Conservation (phyloP, 768 basidiomycete species). For the Lenzites betulinus region DNA sequence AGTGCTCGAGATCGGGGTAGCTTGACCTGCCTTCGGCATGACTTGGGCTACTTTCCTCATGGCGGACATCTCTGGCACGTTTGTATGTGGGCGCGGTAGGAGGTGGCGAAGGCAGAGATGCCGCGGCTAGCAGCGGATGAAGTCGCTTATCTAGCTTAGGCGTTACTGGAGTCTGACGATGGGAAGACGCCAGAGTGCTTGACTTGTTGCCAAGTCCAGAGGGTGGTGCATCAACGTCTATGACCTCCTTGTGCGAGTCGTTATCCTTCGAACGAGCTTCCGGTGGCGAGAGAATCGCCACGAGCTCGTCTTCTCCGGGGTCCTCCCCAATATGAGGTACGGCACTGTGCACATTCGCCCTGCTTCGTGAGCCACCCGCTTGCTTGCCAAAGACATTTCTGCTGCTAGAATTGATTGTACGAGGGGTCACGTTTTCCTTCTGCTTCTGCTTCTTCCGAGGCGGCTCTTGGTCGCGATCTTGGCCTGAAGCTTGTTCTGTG, state of each 20-base stretch:
- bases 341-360: neutral
- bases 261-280: no score
- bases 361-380: neutral
- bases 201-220: no score
- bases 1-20: neutral
- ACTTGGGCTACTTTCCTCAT: neutral
- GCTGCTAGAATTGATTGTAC: no score
- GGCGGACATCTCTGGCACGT: neutral
- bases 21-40: neutral
- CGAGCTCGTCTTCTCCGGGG: no score
- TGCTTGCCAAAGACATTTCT: neutral
- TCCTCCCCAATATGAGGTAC: no score
- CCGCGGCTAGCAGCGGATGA: neutral
- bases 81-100: neutral
- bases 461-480: neutral
- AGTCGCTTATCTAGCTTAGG: neutral
- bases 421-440: conserved; percentile 19
- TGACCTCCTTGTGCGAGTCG: no score
- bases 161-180: neutral
- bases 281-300: no score
- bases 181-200: no score
- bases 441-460: conserved; percentile 20
- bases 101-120: conserved; percentile 14
- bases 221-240: no score
- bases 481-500: neutral